Percentiles rank a stretch among this genome's conserved stretches.
These are phyloP conservation scores for Pichiaceae sp. DNA, from an alignment of 1,139 yeast species.

Conservation along the genomic window DNA sequence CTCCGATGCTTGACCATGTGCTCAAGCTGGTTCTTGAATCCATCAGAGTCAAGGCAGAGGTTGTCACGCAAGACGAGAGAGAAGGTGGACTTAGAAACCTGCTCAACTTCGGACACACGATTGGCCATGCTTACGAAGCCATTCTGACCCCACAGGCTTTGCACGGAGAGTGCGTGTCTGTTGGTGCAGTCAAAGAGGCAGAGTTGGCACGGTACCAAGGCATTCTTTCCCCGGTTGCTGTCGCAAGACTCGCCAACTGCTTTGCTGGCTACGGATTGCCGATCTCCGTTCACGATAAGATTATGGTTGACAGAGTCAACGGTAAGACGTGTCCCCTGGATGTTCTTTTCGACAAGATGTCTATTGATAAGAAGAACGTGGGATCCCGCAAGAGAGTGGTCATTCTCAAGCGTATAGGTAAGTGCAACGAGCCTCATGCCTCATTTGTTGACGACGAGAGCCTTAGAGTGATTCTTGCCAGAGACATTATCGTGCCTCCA, in stretches of 20 bases:
- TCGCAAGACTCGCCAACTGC: slow-evolving; percentile 80
- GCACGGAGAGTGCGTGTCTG: slow-evolving; percentile 96
- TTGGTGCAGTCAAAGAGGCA: slow-evolving; percentile 93
- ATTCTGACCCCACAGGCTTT: slow-evolving; percentile 90
- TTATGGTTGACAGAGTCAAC: slow-evolving; percentile 61
- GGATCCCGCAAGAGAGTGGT: slow-evolving; percentile 88
- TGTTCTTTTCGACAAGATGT: slow-evolving; percentile 70
- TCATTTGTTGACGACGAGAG: slow-evolving; percentile 76
- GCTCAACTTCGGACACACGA: slow-evolving; percentile 92
- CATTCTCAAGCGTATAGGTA: slow-evolving; percentile 74
- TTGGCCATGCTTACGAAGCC: slow-evolving; percentile 98
- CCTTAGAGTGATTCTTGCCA: slow-evolving; percentile 76
- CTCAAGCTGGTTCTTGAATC: slow-evolving; percentile 79
- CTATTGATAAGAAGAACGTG: slow-evolving; percentile 93
- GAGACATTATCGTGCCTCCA: slow-evolving; percentile 62
- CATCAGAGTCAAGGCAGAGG: slow-evolving; percentile 85
- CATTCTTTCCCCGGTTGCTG: slow-evolving; percentile 84
- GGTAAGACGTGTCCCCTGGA: slow-evolving; percentile 68
- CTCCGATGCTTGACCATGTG: slow-evolving; percentile 63
- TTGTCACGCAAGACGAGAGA: slow-evolving; percentile 90
- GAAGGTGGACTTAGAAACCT: slow-evolving; percentile 92
- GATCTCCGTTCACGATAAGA: slow-evolving; percentile 63
- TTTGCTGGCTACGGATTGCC: slow-evolving; percentile 83
- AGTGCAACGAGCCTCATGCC: slow-evolving; percentile 83
- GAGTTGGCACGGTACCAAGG: slow-evolving; percentile 90